Evolutionary conservation across 2,329 filamentous ascomycete species (phyloP), one percentile per base, ranked within the genome.

Genomic region (Pseudohalonectria lignicola): DNA sequence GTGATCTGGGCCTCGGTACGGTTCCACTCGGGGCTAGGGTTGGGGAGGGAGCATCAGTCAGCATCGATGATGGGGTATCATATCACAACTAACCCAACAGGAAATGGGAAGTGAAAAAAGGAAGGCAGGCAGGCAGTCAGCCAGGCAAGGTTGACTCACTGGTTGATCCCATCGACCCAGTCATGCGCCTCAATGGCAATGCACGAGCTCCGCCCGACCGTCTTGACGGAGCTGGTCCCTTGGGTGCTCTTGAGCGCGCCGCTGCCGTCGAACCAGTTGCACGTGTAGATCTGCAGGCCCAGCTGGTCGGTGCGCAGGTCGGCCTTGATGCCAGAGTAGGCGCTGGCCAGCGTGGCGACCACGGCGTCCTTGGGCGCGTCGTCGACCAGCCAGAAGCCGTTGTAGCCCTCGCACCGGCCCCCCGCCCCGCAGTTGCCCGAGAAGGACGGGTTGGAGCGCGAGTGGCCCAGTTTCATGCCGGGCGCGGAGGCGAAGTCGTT

Each of bases 131-230:
- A n/a, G n/a, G n/a, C n/a, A n/a, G n/a, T n/a, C 23, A 26, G 23
- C 23, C 23, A 7, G 7, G 12, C 8, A 8, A 12, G 7, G 23
- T 26, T 12, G n/a, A 59, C 64, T 55, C 51, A 67, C 64, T 82
- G 71, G 54, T 86, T 87, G 57, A 87, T 83, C 3, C 73, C 82
- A 53, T 86, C 81, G 42, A 84, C 82, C 66, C 77, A 87, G 52
- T 83, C 81, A 55, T 86, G 76, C 3, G 82, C 77, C 60, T 87
- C 83, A 52, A 87, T 75, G 23, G 85, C 83, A 6, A 86, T 54
- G 52, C 82, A 87, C 16, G 78, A 81, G 50, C 79, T 80, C 53
- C 81, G 55, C 39, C 63, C 61, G 7, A 76, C 67, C 44, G 55
- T 63, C 31, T 50, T 37, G 21, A 37, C 23, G 7, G 37, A 57